Evolutionary conservation across 257 asterid species (phyloP).

Genomic region (Osmanthus fragrans): DNA sequence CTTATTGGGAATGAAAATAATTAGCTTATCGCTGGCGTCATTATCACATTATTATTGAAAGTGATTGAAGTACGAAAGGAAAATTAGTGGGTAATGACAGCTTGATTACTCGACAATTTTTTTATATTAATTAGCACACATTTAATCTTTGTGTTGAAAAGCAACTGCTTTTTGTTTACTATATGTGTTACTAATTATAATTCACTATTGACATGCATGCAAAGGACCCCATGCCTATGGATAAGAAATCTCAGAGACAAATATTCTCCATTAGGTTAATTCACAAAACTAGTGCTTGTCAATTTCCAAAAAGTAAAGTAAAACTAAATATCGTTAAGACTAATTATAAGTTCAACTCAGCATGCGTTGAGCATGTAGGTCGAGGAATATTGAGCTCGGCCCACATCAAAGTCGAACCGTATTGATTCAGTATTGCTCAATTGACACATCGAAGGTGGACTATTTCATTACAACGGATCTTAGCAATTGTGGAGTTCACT

Average conservation of each 20-base stretch:
- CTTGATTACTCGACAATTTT: background rate
- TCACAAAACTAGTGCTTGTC: background rate
- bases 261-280: background rate
- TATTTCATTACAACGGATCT: too few relatives aligned
- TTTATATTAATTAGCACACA: background rate
- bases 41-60: slow-evolving; percentile 9
- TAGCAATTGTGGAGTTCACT: too few relatives aligned
- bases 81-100: slow-evolving; percentile 25
- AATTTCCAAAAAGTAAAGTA: too few relatives aligned
- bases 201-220: background rate
- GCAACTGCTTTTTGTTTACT: background rate
- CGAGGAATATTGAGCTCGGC: too few relatives aligned
- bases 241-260: background rate
- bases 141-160: background rate
- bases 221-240: background rate
- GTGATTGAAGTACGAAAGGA: slow-evolving; percentile 19
- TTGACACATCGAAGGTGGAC: too few relatives aligned
- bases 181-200: background rate
- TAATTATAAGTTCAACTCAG: too few relatives aligned
- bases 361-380: too few relatives aligned
- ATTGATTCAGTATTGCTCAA: too few relatives aligned
- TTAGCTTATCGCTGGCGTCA: slow-evolving; percentile 5
- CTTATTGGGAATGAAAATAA: background rate
- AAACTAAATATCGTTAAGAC: too few relatives aligned
- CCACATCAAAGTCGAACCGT: too few relatives aligned